Evolutionary conservation across 2,329 filamentous ascomycete species (phyloP).

Genomic region (Talaromyces islandicus): DNA sequence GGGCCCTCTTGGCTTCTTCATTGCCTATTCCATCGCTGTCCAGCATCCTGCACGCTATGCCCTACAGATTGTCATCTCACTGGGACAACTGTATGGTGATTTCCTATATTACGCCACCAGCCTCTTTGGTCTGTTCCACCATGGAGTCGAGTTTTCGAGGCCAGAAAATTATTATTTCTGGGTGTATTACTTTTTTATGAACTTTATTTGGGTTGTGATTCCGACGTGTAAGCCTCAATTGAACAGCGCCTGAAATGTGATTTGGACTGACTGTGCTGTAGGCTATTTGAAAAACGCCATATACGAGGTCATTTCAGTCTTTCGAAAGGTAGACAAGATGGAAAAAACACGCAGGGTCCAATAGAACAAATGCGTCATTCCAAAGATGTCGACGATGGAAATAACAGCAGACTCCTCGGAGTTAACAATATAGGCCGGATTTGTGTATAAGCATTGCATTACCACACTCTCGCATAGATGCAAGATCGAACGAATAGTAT

Average conservation of each 20-base stretch:
- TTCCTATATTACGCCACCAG: conserved; percentile 52
- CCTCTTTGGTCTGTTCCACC: conserved; percentile 45
- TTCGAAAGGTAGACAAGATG: background rate
- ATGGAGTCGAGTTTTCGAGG: conserved; percentile 43
- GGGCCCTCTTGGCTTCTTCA: conserved; percentile 49
- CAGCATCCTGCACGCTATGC: conserved; percentile 47
- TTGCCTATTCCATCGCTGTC: conserved; percentile 44
- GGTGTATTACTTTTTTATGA: conserved; percentile 53
- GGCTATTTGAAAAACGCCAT: background rate
- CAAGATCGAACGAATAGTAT: no score
- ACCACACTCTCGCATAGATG: background rate
- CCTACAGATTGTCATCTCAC: conserved; percentile 47
- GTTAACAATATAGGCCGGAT: background rate
- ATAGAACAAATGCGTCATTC: background rate
- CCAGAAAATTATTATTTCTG: conserved; percentile 53
- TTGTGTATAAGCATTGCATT: background rate
- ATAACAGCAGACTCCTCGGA: background rate
- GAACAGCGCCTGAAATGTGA: background rate
- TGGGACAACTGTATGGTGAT: conserved; percentile 53
- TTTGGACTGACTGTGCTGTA: background rate
- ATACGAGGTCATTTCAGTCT: background rate
- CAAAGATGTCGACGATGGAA: background rate
- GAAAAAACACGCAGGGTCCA: background rate
- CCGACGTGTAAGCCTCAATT: conserved; percentile 31
- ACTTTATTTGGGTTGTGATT: conserved; percentile 52